Evolutionary conservation across 2,329 filamentous ascomycete species (phyloP), one percentile per base, ranked within the genome.

Genomic region (Phoma sp.): DNA sequence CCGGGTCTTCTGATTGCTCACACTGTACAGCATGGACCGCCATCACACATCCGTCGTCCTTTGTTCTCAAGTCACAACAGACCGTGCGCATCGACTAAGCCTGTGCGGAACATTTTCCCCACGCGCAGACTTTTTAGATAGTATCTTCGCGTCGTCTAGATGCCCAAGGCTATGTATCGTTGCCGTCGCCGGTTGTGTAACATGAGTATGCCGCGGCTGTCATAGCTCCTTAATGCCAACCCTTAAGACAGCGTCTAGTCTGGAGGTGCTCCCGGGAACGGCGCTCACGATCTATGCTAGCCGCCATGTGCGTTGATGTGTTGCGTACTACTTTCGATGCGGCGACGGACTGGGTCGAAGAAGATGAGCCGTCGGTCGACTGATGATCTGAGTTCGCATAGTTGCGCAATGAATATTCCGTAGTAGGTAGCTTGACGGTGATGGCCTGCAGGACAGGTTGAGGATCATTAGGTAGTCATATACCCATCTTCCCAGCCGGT

Each of bases 221-320:
- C 55, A 61, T 65, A 60, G 64, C 58, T 61, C 25, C 61, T 45
- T 25, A 21, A 25, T 5, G 12, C 32, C 30, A 39, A 43, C 38
- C 36, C 29, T 15, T 45, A 55, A 59, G 40, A 55, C 57, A 59
- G 56, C 59, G 54, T 62, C 60, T 47, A 60, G 56, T 59, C 59
- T 63, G 47, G 53, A 63, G 53, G 59, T 62, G 55, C 40, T 45
- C 60, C 59, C 60, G 39, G 40, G 53, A 51, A 55, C 47, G 42
- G 52, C 56, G 42, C 46, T 29, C 47, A 33, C 56, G 51, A 39
- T 59, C 53, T 56, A 56, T 64, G 59, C 65, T 57, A 64, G 64
- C 64, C 61, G 67, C 70, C 64, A 70, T 72, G 67, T 71, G 68
- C 59, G 62, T 63, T 45, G 62, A 65, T 59, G 59, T 64, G 57